These are phyloP conservation scores for Durotheca rogersii DNA, from an alignment of 495 filamentous ascomycete species.

Conservation along the genomic window DNA sequence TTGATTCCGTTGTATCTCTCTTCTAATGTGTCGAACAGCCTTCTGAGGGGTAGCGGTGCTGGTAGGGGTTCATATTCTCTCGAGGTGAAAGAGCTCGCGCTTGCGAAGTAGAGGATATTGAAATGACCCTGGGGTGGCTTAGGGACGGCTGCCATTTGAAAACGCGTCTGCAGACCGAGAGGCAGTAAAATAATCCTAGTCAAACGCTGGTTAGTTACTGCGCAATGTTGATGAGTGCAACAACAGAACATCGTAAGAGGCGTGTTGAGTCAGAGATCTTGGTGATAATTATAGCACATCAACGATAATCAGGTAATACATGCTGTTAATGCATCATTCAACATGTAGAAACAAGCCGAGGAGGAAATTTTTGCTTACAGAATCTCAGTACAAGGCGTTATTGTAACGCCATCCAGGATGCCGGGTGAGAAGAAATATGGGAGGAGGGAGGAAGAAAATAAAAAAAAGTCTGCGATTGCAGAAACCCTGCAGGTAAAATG, in stretches of 20 bases:
- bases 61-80: conserved; percentile 69
- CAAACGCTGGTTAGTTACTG: conserved; percentile 27
- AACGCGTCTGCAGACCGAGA: neutral
- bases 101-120: conserved; percentile 85
- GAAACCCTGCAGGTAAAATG: neutral
- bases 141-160: conserved; percentile 35
- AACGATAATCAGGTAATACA: conserved; percentile 66
- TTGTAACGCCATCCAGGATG: neutral
- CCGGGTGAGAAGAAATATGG: neutral
- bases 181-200: too few species aligned
- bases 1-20: conserved; percentile 76
- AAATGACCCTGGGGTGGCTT: conserved; percentile 61
- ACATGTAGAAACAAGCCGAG: conserved; percentile 7
- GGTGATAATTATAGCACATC: conserved; percentile 55
- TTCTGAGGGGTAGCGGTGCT: conserved; percentile 66
- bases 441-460: conserved; percentile 4
- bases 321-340: conserved; percentile 58
- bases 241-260: conserved; percentile 19
- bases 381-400: neutral
- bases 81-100: conserved; percentile 69
- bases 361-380: conserved; percentile 21
- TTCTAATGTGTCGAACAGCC: conserved; percentile 74
- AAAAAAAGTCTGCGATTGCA: conserved; percentile 3
- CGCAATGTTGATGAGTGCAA: conserved; percentile 5
- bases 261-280: conserved; percentile 60